Evolutionary conservation across 345 rosid species (phyloP), one percentile per base, ranked within the genome.

Genomic region (Trapa bicornis): DNA sequence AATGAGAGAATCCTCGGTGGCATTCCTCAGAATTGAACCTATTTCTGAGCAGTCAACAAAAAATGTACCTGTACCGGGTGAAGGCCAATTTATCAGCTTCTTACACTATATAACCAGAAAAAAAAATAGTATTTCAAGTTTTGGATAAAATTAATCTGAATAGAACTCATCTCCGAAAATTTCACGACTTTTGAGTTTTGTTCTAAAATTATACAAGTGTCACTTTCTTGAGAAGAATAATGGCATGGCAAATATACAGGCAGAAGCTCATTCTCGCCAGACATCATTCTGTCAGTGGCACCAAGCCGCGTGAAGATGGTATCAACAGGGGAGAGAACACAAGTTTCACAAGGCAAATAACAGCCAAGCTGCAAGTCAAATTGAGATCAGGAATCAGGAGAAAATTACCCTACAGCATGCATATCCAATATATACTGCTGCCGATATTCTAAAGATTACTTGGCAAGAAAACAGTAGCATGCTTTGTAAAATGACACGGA

Each of bases 31-130:
- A 82, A 90, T 84, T 63, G 98, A 85, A 41, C 96, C 92, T n/a
- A 97, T 88, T 86, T 93, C 98, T 22, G 89, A 75, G 80, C 97
- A 93, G 67, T 93, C 98, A 50, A 93, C 82, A 54, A 88, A 84
- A 78, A 93, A 90, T 22, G 98, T 93, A 79, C 98, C 98, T 93
- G 67, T 71, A 9, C 12, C 38, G 22, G 15, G 10, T 32, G 4
- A 32, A 35, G 62, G 5, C 63, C 14, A 10, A 8, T 1, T 11
- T 11, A 54, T 58, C 37, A 58, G 35, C 16, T 1, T 7, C 35
- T 58, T 1, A n/a, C 9, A 54, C n/a, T 13, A 58, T 50, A 50
- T n/a, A 58, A 33, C 63, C n/a, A n/a, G n/a, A 58, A 33, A 58
- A 33, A 54, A 1, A 54, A 22, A 54, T 41, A n/a, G 33, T 54